phyloP scores from a whole-genome alignment of 345 rosid species.

The Eucalyptus pauciflora region DNA sequence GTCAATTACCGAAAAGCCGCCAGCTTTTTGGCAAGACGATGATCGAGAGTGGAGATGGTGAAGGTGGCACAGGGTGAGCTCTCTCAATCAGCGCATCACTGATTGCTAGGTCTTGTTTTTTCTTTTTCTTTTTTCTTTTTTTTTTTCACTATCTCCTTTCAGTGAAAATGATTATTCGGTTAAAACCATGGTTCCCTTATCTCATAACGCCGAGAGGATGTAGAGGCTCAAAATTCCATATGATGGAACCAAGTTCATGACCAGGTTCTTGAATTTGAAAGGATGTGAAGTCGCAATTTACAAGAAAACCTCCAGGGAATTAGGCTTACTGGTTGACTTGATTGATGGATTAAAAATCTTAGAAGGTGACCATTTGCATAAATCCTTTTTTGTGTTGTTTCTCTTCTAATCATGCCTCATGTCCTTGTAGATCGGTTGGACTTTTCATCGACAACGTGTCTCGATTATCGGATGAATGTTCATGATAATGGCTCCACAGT shows the following conservation, averaged over 20 bases:
- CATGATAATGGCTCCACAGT: constrained; percentile 12
- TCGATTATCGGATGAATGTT: constrained; percentile 17
- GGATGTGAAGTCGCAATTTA: constrained; percentile 19
- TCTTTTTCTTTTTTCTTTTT: fast-evolving
- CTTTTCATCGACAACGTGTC: constrained; percentile 16
- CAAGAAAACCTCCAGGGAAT: constrained; percentile 10
- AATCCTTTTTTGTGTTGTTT: background rate
- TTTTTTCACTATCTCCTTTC: too few relatives aligned
- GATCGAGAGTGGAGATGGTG: background rate
- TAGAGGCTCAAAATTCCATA: constrained; percentile 24
- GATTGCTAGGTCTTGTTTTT: background rate
- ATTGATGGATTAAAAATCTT: constrained; percentile 15
- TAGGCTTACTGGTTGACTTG: constrained; percentile 11
- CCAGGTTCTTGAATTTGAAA: constrained; percentile 19
- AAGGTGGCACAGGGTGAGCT: background rate
- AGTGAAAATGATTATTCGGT: too few relatives aligned
- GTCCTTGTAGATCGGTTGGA: constrained; percentile 8
- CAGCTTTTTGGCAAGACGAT: background rate
- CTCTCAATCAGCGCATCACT: background rate
- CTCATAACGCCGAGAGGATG: background rate
- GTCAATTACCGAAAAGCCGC: background rate
- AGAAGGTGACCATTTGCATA: constrained; percentile 1
- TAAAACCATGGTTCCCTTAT: too few relatives aligned
- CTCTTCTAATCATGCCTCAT: background rate
- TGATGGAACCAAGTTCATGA: constrained; percentile 23